Conservation (phyloP, 2,329 filamentous ascomycete genomes). For the Remersonia thermophila region DNA sequence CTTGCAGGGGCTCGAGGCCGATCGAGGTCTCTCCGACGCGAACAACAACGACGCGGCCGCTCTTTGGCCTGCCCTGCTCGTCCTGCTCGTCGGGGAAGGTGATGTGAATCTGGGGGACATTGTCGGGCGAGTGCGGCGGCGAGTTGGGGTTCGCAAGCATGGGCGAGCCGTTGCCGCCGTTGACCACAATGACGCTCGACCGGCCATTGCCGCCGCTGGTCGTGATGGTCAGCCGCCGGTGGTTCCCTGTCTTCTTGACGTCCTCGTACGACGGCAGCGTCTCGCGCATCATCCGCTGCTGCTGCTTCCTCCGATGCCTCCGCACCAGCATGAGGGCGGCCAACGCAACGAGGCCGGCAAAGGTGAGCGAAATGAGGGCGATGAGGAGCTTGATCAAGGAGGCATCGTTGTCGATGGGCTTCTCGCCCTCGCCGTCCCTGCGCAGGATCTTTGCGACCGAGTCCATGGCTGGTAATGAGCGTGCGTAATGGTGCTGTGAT, state of each 20-base stretch:
- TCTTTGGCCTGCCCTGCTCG: conserved; percentile 66
- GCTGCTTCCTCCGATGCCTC: conserved; percentile 42
- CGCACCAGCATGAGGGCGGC: conserved; percentile 61
- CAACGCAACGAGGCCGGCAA: conserved; percentile 57
- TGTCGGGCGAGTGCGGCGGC: conserved; percentile 66
- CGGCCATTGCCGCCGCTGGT: conserved; percentile 39
- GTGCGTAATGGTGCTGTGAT: not conserved
- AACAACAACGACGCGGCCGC: conserved; percentile 82
- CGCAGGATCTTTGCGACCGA: conserved; percentile 26
- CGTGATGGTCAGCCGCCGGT: conserved; percentile 44
- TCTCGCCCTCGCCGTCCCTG: conserved; percentile 37
- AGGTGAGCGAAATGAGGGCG: conserved; percentile 63
- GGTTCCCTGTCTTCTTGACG: conserved; percentile 38
- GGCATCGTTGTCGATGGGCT: conserved; percentile 25
- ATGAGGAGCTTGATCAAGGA: conserved; percentile 64
- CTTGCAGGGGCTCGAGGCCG: conserved; percentile 76
- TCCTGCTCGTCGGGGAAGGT: conserved; percentile 96
- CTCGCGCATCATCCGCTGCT: conserved; percentile 33
- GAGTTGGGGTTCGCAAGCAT: conserved; percentile 65
- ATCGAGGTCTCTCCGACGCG: conserved; percentile 78
- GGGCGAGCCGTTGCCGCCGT: conserved; percentile 56
- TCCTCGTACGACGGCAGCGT: conserved; percentile 54
- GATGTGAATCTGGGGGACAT: conserved; percentile 90
- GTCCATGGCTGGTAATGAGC: conserved; percentile 22
- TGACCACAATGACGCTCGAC: conserved; percentile 64